phyloP scores from a whole-genome alignment of 331 rosid genomes.

The Malus hybrid region DNA sequence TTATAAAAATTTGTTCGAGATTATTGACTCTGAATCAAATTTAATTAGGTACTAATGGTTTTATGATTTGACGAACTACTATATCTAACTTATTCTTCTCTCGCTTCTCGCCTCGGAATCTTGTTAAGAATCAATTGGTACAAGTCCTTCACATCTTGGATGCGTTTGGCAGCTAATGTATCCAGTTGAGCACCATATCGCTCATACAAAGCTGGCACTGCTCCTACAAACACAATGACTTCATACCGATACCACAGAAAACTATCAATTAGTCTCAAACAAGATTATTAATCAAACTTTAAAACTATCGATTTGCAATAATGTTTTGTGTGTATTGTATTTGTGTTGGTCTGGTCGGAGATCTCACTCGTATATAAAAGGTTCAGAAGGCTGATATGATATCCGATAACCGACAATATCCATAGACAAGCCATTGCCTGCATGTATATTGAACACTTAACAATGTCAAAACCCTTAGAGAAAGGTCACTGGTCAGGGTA shows the following conservation, averaged over 20 bases:
- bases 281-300: no score
- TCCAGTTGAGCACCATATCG: slow-evolving; percentile 49
- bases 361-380: slow-evolving; percentile 42
- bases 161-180: slow-evolving; percentile 41
- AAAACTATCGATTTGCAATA: not conserved
- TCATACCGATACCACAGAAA: slow-evolving; percentile 1
- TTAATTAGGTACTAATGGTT: not conserved
- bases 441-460: not conserved
- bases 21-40: no score
- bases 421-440: slow-evolving; percentile 46
- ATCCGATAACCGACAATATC: slow-evolving; percentile 42
- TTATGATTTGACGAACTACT: not conserved
- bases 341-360: not conserved
- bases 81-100: slow-evolving; percentile 10
- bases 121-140: slow-evolving; percentile 39
- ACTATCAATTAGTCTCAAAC: not conserved
- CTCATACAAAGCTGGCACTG: slow-evolving; percentile 45
- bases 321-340: not conserved
- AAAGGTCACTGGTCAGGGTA: not conserved
- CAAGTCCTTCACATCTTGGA: slow-evolving; percentile 32
- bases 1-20: no score
- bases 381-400: slow-evolving; percentile 31
- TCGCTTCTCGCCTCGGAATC: slow-evolving; percentile 58
- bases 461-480: slow-evolving; percentile 1
- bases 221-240: slow-evolving; percentile 36